These are phyloP conservation scores for Ogataea haglerorum DNA, from an alignment of 805 yeast genomes.

Conservation along the genomic window DNA sequence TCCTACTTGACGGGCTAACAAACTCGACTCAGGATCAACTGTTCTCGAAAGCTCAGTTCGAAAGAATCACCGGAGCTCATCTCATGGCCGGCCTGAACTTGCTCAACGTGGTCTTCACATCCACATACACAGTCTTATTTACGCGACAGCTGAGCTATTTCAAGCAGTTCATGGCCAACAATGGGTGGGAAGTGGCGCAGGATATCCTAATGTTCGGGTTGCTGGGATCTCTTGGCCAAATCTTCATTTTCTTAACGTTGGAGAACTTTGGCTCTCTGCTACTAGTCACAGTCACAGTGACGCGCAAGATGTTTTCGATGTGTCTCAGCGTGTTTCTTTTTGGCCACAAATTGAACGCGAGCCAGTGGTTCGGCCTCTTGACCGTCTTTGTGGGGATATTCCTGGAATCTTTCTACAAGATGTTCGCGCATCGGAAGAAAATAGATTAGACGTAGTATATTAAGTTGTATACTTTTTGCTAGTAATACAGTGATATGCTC, in stretches of 20 bases:
- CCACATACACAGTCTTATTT: constrained; percentile 43
- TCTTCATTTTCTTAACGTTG: constrained; percentile 84
- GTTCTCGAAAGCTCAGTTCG: constrained; percentile 45
- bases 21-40: constrained; percentile 91
- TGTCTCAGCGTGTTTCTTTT: constrained; percentile 79
- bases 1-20: constrained; percentile 86
- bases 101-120: constrained; percentile 45
- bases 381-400: constrained; percentile 85
- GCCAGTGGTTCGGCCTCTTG: constrained; percentile 77
- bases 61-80: constrained; percentile 71
- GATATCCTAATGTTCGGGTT: constrained; percentile 67
- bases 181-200: constrained; percentile 50
- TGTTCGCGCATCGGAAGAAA: constrained; percentile 10
- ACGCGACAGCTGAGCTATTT: constrained; percentile 51
- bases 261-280: constrained; percentile 82
- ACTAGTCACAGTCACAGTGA: constrained; percentile 89
- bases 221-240: constrained; percentile 89
- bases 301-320: constrained; percentile 96
- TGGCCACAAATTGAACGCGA: constrained; percentile 62
- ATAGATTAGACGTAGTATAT: constrained; percentile 2
- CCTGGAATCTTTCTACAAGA: constrained; percentile 63
- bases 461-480: constrained; percentile 4
- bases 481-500: constrained; percentile 9
- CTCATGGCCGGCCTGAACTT: constrained; percentile 70
- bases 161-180: constrained; percentile 40